These are phyloP conservation scores for Haemoproteus tartakovskyi DNA, from an alignment of 169 alveolate genomes.

Conservation along the genomic window DNA sequence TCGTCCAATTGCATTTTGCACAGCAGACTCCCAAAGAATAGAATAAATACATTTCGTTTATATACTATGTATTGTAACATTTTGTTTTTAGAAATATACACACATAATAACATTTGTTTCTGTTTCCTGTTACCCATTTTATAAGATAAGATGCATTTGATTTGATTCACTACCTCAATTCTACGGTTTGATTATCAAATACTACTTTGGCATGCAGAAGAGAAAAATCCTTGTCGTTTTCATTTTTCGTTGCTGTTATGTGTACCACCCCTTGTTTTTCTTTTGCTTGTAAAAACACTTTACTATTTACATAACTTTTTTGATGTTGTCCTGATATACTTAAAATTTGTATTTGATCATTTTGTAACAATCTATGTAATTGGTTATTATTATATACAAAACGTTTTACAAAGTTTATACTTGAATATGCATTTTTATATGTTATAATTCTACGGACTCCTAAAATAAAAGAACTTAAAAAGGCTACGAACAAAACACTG, in stretches of 20 bases:
- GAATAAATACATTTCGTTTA: no score
- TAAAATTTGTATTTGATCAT: slow-evolving; percentile 52
- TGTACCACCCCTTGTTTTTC: slow-evolving; percentile 49
- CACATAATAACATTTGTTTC: no score
- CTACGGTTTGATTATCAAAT: slow-evolving; percentile 5
- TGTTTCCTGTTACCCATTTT: no score
- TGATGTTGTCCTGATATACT: slow-evolving; percentile 52
- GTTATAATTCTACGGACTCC: slow-evolving; percentile 28
- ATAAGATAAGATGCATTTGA: no score
- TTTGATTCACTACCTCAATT: slow-evolving; percentile 1
- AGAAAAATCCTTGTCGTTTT: slow-evolving; percentile 1
- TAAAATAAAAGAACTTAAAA: slow-evolving; percentile 15
- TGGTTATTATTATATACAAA: slow-evolving; percentile 36
- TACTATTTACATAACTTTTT: slow-evolving; percentile 53
- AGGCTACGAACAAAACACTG: slow-evolving; percentile 13
- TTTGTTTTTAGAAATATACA: no score
- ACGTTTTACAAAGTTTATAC: slow-evolving; percentile 50
- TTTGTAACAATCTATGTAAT: slow-evolving; percentile 6
- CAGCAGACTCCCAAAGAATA: no score
- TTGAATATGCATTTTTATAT: slow-evolving; percentile 44
- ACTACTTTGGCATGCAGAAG: slow-evolving; percentile 26
- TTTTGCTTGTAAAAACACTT: slow-evolving; percentile 23
- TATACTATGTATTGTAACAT: no score
- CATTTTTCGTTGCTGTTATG: slow-evolving; percentile 32
- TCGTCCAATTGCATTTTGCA: no score